Conservation (phyloP, 192 early-diverging fungal genomes). For the Coemansia sp. region DNA sequence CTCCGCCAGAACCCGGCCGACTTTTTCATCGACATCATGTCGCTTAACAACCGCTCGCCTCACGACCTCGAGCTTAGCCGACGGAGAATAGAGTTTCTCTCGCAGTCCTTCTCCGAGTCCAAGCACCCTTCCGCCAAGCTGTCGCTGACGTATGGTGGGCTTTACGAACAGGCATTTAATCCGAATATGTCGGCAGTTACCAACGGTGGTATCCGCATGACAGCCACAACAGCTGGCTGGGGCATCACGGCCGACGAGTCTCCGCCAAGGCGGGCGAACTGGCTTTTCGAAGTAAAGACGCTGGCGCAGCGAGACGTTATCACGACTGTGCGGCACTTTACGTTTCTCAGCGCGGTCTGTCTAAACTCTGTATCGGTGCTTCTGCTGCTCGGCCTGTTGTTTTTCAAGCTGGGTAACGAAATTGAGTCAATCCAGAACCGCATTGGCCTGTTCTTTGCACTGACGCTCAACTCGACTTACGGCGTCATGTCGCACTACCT, state of each 20-base stretch:
- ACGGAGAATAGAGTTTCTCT: constrained; percentile 40
- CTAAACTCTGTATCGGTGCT: constrained; percentile 55
- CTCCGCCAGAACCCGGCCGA: constrained; percentile 91
- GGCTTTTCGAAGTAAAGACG: constrained; percentile 44
- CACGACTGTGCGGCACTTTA: constrained; percentile 47
- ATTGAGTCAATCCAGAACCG: constrained; percentile 58
- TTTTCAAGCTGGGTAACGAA: constrained; percentile 55
- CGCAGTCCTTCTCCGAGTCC: constrained; percentile 29
- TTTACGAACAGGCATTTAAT: constrained; percentile 40
- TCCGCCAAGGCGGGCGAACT: constrained; percentile 36
- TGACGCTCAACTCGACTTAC: constrained; percentile 61
- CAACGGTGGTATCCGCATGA: constrained; percentile 15
- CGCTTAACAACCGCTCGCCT: constrained; percentile 55
- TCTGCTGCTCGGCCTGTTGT: constrained; percentile 60
- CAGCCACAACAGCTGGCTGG: constrained; percentile 13
- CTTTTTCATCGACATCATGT: constrained; percentile 61
- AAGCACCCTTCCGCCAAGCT: constrained; percentile 38
- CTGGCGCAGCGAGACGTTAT: constrained; percentile 47
- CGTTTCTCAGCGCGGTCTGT: constrained; percentile 45
- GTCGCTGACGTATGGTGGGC: constrained; percentile 48
- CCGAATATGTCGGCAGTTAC: constrained; percentile 12
- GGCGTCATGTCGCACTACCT: constrained; percentile 63
- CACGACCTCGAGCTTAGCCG: constrained; percentile 40
- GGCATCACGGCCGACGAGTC: constrained; percentile 22
- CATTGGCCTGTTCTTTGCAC: constrained; percentile 53